A percentile compares a stretch with the other conserved stretches of the same genome.
These are phyloP conservation scores for Exserohilum rostratum DNA, from an alignment of 2,329 filamentous ascomycete species.

Conservation along the genomic window DNA sequence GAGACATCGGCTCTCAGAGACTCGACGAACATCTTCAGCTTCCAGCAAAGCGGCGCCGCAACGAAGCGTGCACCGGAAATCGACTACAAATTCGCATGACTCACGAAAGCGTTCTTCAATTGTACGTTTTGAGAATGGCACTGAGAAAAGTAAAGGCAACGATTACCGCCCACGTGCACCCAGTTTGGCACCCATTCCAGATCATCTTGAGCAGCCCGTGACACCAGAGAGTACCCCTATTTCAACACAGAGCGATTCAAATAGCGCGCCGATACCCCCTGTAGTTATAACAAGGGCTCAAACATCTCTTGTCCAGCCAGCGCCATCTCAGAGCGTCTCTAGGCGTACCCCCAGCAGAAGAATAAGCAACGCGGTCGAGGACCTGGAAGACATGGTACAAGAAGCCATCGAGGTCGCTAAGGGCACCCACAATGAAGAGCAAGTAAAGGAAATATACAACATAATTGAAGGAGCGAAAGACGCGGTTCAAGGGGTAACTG, in stretches of 20 bases:
- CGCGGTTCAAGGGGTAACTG: conserved; percentile 40
- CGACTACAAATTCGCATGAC: conserved; percentile 17
- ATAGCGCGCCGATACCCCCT: conserved; percentile 14
- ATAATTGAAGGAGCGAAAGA: conserved; percentile 50
- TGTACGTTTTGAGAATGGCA: conserved; percentile 15
- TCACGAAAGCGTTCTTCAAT: conserved; percentile 22
- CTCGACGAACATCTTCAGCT: conserved; percentile 13
- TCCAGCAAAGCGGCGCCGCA: conserved; percentile 8
- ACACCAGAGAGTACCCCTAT: conserved; percentile 23
- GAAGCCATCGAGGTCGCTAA: conserved; percentile 49
- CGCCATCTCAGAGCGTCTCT: conserved; percentile 28
- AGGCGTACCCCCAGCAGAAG: conserved; percentile 21
- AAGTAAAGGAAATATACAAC: conserved; percentile 47
- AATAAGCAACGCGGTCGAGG: conserved; percentile 45
- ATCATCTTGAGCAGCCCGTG: conserved; percentile 29
- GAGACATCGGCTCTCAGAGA: conserved; percentile 21
- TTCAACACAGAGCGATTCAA: conserved; percentile 10
- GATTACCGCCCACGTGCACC: conserved; percentile 17
- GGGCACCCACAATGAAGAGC: conserved; percentile 37
- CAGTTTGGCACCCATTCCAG: conserved; percentile 31
- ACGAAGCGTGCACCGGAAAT: conserved; percentile 2
- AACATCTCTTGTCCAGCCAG: conserved; percentile 30
- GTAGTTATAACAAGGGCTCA: conserved; percentile 24
- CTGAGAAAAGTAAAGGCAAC: conserved; percentile 6
- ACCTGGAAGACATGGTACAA: conserved; percentile 52